phyloP scores from a whole-genome alignment of 2,329 filamentous ascomycete genomes.

The Colletotrichum echinochloae region DNA sequence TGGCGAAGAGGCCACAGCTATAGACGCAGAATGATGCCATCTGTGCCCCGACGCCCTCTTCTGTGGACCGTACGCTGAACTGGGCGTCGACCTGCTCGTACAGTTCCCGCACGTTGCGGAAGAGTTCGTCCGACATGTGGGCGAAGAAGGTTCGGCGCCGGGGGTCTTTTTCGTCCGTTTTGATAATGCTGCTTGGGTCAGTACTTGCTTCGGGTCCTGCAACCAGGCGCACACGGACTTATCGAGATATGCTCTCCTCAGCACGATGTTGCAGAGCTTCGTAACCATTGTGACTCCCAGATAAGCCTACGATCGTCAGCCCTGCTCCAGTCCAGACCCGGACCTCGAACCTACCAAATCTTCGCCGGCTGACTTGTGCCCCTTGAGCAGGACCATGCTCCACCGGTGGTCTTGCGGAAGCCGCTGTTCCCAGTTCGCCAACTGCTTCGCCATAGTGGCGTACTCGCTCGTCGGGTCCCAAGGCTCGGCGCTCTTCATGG shows the following conservation, averaged over 20 bases:
- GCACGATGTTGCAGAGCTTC: constrained; percentile 67
- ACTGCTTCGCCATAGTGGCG: constrained; percentile 54
- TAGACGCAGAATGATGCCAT: constrained; percentile 68
- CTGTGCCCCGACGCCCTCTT: constrained; percentile 64
- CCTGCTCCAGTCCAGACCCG: neutral
- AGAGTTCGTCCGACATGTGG: constrained; percentile 60
- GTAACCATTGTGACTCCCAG: constrained; percentile 67
- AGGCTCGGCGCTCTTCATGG: constrained; percentile 57
- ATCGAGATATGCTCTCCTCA: constrained; percentile 65
- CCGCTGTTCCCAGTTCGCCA: constrained; percentile 61
- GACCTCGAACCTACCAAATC: constrained; percentile 57
- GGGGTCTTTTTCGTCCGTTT: constrained; percentile 53
- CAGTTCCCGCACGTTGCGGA: constrained; percentile 60
- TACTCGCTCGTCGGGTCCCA: constrained; percentile 64
- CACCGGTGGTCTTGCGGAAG: constrained; percentile 63
- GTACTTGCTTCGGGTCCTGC: neutral
- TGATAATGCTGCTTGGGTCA: constrained; percentile 55
- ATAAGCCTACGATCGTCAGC: constrained; percentile 57
- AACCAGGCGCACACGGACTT: constrained; percentile 53
- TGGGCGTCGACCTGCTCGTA: constrained; percentile 65
- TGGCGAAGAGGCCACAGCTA: constrained; percentile 64
- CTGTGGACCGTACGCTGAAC: constrained; percentile 58
- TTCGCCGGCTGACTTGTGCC: constrained; percentile 60
- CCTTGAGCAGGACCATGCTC: constrained; percentile 55
- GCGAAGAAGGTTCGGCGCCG: constrained; percentile 55